Evolutionary conservation across 352 stramenopile genomes (phyloP).

Genomic region (Phytopythium oedochilum): DNA sequence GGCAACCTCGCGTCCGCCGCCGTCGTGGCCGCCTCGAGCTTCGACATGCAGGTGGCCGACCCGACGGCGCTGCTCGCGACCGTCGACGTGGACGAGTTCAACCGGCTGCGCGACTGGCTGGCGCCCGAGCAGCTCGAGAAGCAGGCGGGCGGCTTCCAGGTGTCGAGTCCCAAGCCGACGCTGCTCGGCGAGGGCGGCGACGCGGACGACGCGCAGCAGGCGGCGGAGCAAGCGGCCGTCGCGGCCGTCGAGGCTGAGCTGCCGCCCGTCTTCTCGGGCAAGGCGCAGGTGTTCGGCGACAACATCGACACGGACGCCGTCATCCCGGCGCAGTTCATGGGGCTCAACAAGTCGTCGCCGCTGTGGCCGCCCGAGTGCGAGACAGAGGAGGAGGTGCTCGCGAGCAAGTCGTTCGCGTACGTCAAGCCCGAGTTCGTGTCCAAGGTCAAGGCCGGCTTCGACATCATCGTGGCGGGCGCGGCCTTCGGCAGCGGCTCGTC

Average conservation of each 20-base stretch:
- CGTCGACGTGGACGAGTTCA: conserved; percentile 69
- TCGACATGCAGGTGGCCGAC: conserved; percentile 72
- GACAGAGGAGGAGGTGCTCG: conserved; percentile 75
- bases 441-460: conserved; percentile 66
- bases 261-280: conserved; percentile 53
- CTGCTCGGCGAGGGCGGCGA: conserved; percentile 24
- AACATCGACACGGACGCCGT: conserved; percentile 81
- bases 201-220: conserved; percentile 28
- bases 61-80: conserved; percentile 55
- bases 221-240: conserved; percentile 49
- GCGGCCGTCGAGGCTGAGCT: conserved; percentile 49
- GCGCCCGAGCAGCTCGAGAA: conserved; percentile 19
- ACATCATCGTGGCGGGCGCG: conserved; percentile 74
- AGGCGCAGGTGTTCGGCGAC: conserved; percentile 72
- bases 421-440: conserved; percentile 71
- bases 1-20: conserved; percentile 68
- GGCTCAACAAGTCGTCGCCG: conserved; percentile 71
- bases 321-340: conserved; percentile 82
- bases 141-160: conserved; percentile 19
- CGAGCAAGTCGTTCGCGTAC: conserved; percentile 79
- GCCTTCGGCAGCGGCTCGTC: conserved; percentile 78
- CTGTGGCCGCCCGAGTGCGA: conserved; percentile 76
- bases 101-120: conserved; percentile 78
- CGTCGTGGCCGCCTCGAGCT: conserved; percentile 70
- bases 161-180: conserved; percentile 38